A percentile compares a stretch with the other conserved stretches of the same genome.
These are phyloP conservation scores for Jamesozyma piceae DNA, from an alignment of 805 yeast genomes.

Conservation along the genomic window DNA sequence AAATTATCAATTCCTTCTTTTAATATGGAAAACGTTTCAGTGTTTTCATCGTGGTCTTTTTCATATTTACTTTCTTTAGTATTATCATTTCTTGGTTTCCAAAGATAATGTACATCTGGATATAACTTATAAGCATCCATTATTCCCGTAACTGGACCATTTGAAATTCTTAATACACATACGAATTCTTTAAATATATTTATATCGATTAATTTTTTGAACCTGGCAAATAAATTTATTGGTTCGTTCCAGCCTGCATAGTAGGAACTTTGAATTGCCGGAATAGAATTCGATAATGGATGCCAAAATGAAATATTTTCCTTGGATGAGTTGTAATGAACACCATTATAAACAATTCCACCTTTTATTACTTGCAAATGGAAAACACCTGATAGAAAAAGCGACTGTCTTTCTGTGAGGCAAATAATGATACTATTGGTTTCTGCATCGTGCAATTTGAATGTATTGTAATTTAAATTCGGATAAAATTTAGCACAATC, in stretches of 20 bases:
- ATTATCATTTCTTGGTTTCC: constrained; percentile 13
- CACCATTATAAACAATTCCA: constrained; percentile 25
- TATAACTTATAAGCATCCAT: constrained; percentile 10
- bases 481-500: constrained; percentile 1
- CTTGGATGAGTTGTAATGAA: constrained; percentile 25
- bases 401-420: constrained; percentile 16
- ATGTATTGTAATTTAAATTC: constrained; percentile 9
- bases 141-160: constrained; percentile 10
- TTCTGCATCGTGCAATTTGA: constrained; percentile 7
- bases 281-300: constrained; percentile 23
- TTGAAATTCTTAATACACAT: constrained; percentile 18
- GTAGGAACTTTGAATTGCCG: constrained; percentile 22
- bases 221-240: constrained; percentile 5
- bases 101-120: constrained; percentile 16
- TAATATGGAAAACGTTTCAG: constrained; percentile 10
- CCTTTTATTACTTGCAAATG: constrained; percentile 25
- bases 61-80: neutral
- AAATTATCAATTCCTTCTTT: constrained; percentile 7
- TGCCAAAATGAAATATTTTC: constrained; percentile 19
- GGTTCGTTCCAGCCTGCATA: constrained; percentile 29
- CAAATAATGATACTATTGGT: constrained; percentile 13
- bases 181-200: constrained; percentile 13
- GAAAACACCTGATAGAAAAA: constrained; percentile 23
- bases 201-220: constrained; percentile 5
- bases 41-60: neutral